Base-by-base conservation (phyloP, 352 stramenopile species). In the Phytophthora capsici region DNA sequence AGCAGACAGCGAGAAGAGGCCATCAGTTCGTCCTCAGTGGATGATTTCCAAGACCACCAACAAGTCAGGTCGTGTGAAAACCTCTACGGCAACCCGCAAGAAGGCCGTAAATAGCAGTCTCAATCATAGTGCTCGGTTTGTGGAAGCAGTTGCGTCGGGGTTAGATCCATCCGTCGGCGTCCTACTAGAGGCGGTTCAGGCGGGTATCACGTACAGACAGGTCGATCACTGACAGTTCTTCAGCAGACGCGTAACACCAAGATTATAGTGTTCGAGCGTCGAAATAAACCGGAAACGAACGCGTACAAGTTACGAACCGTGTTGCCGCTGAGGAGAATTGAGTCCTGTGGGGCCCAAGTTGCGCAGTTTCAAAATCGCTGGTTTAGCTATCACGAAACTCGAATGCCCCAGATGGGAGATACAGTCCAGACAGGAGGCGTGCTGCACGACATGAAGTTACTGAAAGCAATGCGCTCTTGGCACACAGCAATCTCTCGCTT, bases 351-450 rank as follows among this genome's bases (percentile, higher is more conserved):
- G 1, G 17, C 22, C 3, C 41, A 54, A 25, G 43, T 62, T 19
- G 30, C 32, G 1, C 54, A 40, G 9, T 62, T 54, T 20, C 43
- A 54, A 14, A 63, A 49, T 32, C 32, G 54, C 1, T 63, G 43
- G 32, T 63, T 55, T 20, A 63, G 44, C 16, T 30, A 48, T 10
- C 54, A 63, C 12, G 54, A 59, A 47, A 5, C 8, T 4, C 13
- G 34, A 19, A 63, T 49, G 4, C 8, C 32, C 13, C 20, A 47
- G 3, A 4, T 34, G 14, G 54, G 5, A 6, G 22, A 43, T n/a
- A 59, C 37, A 0, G 37, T 59, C 6, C 37, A 48, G 20, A 54
- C 54, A 7, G 32, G 43, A 20, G 30, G 44, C n/a, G 30, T 16
- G 2, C 30, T 53, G 7, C 37, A 63, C 13, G 20, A 26, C 19